Conservation (phyloP, 2,329 filamentous ascomycete genomes). For the Trichothecium roseum region DNA sequence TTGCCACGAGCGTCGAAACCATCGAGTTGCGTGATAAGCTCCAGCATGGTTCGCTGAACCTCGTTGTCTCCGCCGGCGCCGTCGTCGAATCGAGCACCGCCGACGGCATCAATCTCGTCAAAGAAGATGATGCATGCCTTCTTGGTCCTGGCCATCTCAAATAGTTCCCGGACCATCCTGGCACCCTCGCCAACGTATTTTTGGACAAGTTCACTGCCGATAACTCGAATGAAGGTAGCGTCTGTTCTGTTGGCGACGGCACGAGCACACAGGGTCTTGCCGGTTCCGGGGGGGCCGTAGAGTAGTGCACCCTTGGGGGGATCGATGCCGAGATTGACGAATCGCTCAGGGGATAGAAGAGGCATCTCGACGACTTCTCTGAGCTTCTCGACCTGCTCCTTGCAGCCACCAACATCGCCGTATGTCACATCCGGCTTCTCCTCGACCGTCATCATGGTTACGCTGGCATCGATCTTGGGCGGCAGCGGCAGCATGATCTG, state of each 20-base stretch:
- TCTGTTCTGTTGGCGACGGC: slow-evolving; percentile 97
- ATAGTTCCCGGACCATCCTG: slow-evolving; percentile 95
- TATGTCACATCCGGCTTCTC: slow-evolving; percentile 99
- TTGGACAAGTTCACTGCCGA: slow-evolving; percentile 93
- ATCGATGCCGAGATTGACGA: slow-evolving; percentile 97
- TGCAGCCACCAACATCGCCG: slow-evolving; percentile 96
- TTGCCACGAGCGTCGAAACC: slow-evolving; percentile 95
- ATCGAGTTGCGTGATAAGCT: slow-evolving; percentile 92
- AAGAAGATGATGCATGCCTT: slow-evolving; percentile 98
- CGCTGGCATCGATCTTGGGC: slow-evolving; percentile 96
- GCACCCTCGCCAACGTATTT: slow-evolving; percentile 99
- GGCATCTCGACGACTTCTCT: slow-evolving; percentile 99
- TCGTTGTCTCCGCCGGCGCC: slow-evolving; percentile 96
- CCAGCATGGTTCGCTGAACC: slow-evolving; percentile 95
- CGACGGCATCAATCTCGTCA: slow-evolving; percentile 94
- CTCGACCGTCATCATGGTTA: slow-evolving; percentile 99
- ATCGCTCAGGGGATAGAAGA: slow-evolving; percentile 87
- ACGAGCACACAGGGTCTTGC: slow-evolving; percentile 95
- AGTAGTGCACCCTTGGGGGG: slow-evolving; percentile 94
- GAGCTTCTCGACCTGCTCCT: slow-evolving; percentile 98
- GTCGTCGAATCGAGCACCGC: slow-evolving; percentile 92
- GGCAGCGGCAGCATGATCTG: slow-evolving; percentile 94
- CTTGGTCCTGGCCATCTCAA: slow-evolving; percentile 99
- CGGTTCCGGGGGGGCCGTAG: slow-evolving; percentile 95
- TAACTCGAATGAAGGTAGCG: slow-evolving; percentile 96